Evolutionary conservation across 169 alveolate species (phyloP).

Genomic region (Plasmodium berghei): DNA sequence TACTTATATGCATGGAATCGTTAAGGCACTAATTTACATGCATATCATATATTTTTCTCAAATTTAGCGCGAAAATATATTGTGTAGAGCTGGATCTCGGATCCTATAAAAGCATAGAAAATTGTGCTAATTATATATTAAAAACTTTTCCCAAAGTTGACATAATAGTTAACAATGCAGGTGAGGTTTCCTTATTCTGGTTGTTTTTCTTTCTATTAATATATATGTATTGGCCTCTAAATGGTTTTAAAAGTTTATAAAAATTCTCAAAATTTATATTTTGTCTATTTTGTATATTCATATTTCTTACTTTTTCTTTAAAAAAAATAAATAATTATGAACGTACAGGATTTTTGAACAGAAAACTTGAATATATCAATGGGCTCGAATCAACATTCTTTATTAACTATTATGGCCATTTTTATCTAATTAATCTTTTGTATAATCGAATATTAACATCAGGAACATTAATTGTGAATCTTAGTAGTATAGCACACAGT

Average conservation of each 20-base stretch:
- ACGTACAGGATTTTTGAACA: conserved; percentile 38
- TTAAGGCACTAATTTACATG: neutral
- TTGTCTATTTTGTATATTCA: neutral
- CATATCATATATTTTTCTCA: neutral
- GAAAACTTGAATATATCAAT: conserved; percentile 39
- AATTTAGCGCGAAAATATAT: conserved; percentile 43
- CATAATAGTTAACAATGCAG: conserved; percentile 69
- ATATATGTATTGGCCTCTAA: neutral
- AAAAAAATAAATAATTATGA: neutral
- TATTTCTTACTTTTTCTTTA: neutral
- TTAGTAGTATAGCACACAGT: conserved; percentile 64
- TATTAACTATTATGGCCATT: conserved; percentile 68
- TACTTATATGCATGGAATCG: neutral
- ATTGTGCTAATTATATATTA: conserved; percentile 47
- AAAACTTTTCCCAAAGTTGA: conserved; percentile 52
- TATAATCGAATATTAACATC: conserved; percentile 32
- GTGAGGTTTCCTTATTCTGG: neutral
- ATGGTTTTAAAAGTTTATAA: no score
- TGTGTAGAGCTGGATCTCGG: conserved; percentile 53
- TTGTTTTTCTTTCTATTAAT: conserved; percentile 1
- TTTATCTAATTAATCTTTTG: conserved; percentile 40
- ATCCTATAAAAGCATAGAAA: conserved; percentile 55
- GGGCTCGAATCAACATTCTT: conserved; percentile 42
- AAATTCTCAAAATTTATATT: neutral
- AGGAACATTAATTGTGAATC: conserved; percentile 46